phyloP scores from a whole-genome alignment of 306 rosid species.

The Betula pendula region DNA sequence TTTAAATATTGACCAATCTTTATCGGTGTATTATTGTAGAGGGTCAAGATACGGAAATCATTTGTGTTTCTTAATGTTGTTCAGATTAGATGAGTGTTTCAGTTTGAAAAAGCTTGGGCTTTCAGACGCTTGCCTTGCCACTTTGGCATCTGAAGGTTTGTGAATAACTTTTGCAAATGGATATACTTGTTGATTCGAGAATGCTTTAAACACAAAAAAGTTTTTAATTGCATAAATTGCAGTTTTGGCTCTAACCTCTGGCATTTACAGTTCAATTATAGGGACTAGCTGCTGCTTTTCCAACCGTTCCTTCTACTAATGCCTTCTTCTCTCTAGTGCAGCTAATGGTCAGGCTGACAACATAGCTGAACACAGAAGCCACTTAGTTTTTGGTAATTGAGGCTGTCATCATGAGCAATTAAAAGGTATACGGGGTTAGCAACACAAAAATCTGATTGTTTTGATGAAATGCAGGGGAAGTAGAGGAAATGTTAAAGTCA shows the following conservation, averaged over 20 bases:
- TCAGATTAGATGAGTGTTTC: conserved; percentile 68
- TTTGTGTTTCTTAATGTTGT: conserved; percentile 31
- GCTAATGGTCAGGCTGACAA: conserved; percentile 35
- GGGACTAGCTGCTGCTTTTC: not conserved
- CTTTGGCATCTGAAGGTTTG: conserved; percentile 75
- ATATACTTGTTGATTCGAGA: not conserved
- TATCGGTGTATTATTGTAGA: not conserved
- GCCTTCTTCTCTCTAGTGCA: conserved; percentile 16
- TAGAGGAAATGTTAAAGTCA: conserved; percentile 32
- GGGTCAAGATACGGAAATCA: not conserved
- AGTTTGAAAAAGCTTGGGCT: conserved; percentile 76
- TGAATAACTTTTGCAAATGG: not conserved
- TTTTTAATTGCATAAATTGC: not conserved
- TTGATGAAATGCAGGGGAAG: conserved; percentile 35
- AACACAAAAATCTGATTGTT: not conserved
- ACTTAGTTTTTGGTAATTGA: conserved; percentile 34
- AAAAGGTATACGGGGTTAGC: not conserved
- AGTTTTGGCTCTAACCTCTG: not conserved
- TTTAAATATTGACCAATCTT: not conserved
- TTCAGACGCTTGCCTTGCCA: conserved; percentile 80
- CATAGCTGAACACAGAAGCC: conserved; percentile 29
- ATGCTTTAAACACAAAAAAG: not conserved
- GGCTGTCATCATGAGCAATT: not conserved
- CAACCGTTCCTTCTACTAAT: not conserved
- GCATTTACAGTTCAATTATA: not conserved